Conservation (phyloP, 108 stramenopile species). For the Discostella pseudostelligera region DNA sequence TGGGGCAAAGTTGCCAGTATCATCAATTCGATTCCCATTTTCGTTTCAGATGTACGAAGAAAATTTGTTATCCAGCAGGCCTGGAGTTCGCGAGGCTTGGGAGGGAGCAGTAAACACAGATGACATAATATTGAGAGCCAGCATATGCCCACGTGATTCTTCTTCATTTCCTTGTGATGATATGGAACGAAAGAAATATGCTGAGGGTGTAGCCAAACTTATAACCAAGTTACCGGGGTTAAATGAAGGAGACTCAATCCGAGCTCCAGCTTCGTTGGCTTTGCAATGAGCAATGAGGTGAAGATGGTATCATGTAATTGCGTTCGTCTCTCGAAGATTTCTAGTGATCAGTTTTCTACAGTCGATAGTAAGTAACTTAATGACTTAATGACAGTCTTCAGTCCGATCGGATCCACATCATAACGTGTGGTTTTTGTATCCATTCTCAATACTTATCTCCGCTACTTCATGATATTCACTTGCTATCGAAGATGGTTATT, state of each 20-base stretch:
- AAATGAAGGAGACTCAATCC: conserved; percentile 29
- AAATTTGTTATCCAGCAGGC: conserved; percentile 31
- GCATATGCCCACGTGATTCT: conserved; percentile 41
- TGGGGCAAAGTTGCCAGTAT: conserved; percentile 48
- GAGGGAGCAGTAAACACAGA: conserved; percentile 5
- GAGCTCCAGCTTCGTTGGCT: conserved; percentile 50
- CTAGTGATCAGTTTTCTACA: no score
- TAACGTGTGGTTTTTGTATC: no score
- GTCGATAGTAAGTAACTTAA: no score
- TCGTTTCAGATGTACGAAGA: conserved; percentile 42
- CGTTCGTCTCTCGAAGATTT: no score
- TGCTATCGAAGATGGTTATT: no score
- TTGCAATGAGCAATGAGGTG: conserved; percentile 36
- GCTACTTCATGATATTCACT: no score
- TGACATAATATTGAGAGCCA: conserved; percentile 37
- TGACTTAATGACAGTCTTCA: no score
- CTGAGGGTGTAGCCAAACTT: conserved; percentile 45
- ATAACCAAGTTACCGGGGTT: conserved; percentile 40
- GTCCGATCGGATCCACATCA: no score
- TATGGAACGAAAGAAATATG: conserved; percentile 27
- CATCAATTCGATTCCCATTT: conserved; percentile 38
- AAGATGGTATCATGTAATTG: no score
- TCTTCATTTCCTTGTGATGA: conserved; percentile 39
- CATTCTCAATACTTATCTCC: no score
- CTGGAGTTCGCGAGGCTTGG: conserved; percentile 25